phyloP scores from a whole-genome alignment of 805 yeast species.

The Debaryomyces tyrocola region DNA sequence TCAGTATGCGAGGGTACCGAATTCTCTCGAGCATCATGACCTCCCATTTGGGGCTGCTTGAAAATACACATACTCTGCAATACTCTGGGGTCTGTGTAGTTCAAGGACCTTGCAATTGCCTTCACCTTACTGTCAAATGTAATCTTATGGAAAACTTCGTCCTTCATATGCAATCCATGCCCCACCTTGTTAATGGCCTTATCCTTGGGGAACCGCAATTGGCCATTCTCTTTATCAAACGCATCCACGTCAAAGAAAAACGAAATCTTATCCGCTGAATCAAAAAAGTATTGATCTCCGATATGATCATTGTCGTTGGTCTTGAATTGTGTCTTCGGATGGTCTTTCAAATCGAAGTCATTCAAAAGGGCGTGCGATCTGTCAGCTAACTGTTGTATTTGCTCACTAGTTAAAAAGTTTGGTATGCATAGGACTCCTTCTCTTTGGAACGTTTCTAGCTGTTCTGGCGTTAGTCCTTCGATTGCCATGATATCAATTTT shows the following conservation, averaged over 20 bases:
- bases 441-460: constrained; percentile 46
- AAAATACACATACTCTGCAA: constrained; percentile 78
- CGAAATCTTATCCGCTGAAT: constrained; percentile 66
- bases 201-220: constrained; percentile 51
- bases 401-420: constrained; percentile 47
- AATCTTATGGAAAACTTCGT: constrained; percentile 46
- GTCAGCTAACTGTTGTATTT: constrained; percentile 39
- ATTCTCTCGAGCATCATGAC: constrained; percentile 33
- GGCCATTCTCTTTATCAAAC: constrained; percentile 48
- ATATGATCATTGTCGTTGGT: constrained; percentile 61
- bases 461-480: constrained; percentile 44
- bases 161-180: constrained; percentile 67
- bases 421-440: constrained; percentile 67
- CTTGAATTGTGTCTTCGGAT: constrained; percentile 70
- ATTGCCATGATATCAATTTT: not conserved
- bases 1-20: constrained; percentile 80
- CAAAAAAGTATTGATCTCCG: constrained; percentile 71
- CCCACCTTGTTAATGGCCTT: constrained; percentile 75
- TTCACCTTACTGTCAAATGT: constrained; percentile 54
- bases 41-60: constrained; percentile 55
- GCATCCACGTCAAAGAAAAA: constrained; percentile 76
- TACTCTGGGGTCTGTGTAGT: constrained; percentile 64
- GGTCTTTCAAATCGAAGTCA: constrained; percentile 51
- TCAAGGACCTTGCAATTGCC: constrained; percentile 51
- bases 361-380: constrained; percentile 47